Evolutionary conservation across 306 rosid genomes (phyloP), one percentile per base, ranked within the genome.

Genomic region (Astragalus membranaceus): DNA sequence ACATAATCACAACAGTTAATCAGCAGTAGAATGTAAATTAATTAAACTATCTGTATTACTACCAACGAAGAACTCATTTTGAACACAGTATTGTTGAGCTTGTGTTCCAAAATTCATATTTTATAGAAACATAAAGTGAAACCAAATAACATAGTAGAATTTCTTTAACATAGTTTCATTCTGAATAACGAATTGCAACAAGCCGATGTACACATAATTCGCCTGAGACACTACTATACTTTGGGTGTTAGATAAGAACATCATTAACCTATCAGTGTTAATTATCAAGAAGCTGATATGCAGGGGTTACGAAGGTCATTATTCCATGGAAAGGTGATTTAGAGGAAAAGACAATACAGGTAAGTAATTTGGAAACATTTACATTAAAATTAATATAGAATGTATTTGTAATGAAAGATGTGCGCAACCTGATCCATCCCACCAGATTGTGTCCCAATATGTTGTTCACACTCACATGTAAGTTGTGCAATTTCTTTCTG

Each of bases 351-450:
- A 41, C 6, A 9, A 68, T n/a, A n/a, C n/a, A n/a, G n/a, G n/a
- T n/a, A n/a, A n/a, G 60, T 47, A 20, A 69, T 14, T 6, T 16
- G 32, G 33, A 55, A 29, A 55, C 5, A 10, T 59, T 66, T 53
- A 33, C 30, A 48, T 61, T 43, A 66, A 72, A 54, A 75, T 67
- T 66, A 55, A 17, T 71, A 49, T 9, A 56, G 48, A 70, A 63
- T n/a, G 37, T 20, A 49, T 65, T 7, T n/a, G 43, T 7, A 64
- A 62, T n/a, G 74, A 33, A 20, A 80, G 29, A 44, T 47, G 20
- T 69, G 15, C 5, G 8, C 10, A 61, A 90, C 98, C 97, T 94
- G 99, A 85, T 94, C 99, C 99, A 91, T 94, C 71, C 99, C 97
- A 58, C 99, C n/a, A n/a, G n/a, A n/a, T n/a, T n/a, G n/a, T n/a